Evolutionary conservation across 805 yeast species (phyloP).

Genomic region (Lipomyces kockii): DNA sequence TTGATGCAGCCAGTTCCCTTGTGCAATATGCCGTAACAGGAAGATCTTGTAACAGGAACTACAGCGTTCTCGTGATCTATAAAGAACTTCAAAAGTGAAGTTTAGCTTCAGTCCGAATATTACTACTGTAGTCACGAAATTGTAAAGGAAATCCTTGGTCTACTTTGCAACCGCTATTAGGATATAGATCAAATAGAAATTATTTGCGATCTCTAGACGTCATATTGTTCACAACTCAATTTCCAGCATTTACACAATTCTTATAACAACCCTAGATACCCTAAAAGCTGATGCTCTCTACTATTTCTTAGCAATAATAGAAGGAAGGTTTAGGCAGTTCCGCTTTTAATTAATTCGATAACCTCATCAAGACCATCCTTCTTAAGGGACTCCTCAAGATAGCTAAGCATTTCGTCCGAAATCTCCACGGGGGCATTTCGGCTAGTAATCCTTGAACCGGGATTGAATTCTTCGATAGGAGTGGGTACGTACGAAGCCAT

Average conservation of each 20-base stretch:
- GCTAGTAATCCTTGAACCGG: neutral
- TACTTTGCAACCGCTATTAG: neutral
- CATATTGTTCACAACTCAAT: neutral
- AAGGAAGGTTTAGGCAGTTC: neutral
- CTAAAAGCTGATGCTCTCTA: neutral
- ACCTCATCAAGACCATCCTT: neutral
- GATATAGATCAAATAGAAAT: neutral
- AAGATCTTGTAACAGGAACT: neutral
- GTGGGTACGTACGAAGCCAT: slow-evolving; percentile 1
- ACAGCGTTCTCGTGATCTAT: neutral
- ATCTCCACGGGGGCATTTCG: neutral
- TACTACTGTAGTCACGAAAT: neutral
- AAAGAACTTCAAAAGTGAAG: neutral
- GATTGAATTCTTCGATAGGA: neutral
- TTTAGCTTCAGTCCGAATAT: neutral
- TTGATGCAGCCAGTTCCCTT: neutral
- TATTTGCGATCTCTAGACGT: neutral
- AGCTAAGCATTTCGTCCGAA: slow-evolving; percentile 1
- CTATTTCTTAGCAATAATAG: neutral
- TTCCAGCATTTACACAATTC: neutral
- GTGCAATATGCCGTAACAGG: neutral
- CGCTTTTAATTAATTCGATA: neutral
- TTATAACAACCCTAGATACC: neutral
- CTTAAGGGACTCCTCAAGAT: slow-evolving; percentile 1
- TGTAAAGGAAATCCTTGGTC: too few species aligned